These are phyloP conservation scores for Datisca glomerata DNA, from an alignment of 306 rosid genomes.

Conservation along the genomic window DNA sequence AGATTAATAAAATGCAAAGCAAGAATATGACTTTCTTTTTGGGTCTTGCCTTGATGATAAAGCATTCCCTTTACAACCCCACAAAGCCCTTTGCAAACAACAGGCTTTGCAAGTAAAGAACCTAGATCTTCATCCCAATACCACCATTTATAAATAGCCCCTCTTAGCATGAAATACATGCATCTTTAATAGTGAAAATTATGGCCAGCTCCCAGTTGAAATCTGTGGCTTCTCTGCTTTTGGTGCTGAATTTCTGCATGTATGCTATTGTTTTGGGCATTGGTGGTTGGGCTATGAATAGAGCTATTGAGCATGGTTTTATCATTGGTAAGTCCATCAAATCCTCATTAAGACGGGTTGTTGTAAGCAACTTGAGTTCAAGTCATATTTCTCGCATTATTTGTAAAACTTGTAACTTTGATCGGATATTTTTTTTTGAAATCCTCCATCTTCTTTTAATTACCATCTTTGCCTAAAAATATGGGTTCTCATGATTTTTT, in stretches of 20 bases:
- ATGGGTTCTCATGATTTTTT: too few relatives aligned
- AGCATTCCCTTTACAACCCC: conserved; percentile 65
- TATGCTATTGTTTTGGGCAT: conserved; percentile 71
- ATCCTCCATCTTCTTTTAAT: too few relatives aligned
- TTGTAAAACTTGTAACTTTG: too few relatives aligned
- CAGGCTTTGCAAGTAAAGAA: conserved; percentile 89
- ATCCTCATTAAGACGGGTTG: too few relatives aligned
- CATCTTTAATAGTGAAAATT: conserved; percentile 1
- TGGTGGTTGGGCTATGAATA: conserved; percentile 93
- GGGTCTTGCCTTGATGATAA: conserved; percentile 59
- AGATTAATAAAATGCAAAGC: conserved; percentile 27
- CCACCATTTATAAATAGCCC: conserved; percentile 15
- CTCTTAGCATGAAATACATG: too few relatives aligned
- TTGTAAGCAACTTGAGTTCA: too few relatives aligned
- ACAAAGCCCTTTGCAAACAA: conserved; percentile 12
- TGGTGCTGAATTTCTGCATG: conserved; percentile 82
- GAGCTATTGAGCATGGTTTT: conserved; percentile 79
- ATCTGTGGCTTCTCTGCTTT: conserved; percentile 54
- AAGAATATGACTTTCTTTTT: conserved; percentile 32
- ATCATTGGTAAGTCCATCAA: conserved; percentile 37
- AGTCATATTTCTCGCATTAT: too few relatives aligned
- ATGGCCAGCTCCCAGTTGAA: conserved; percentile 66
- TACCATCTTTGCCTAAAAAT: too few relatives aligned
- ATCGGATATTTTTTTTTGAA: too few relatives aligned
- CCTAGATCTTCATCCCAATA: conserved; percentile 20